Base-by-base conservation (phyloP, 176 grass and related monocot species). In the Ensete ventricosum region DNA sequence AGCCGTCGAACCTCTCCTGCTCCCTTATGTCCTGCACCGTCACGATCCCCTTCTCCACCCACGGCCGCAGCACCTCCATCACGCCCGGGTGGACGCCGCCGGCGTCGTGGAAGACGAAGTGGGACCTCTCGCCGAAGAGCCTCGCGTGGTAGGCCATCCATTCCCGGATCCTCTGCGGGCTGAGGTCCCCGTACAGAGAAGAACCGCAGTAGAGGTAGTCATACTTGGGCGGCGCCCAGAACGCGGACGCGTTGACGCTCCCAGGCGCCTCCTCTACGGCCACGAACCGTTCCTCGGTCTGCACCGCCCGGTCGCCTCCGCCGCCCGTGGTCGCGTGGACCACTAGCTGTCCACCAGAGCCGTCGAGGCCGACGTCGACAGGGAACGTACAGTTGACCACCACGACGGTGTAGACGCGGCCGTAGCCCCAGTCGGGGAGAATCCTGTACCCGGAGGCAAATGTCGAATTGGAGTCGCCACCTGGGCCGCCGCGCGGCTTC, bases 361-460 rank as follows among this genome's bases (percentile, higher is more conserved):
- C 83, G 77, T 55, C 73, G 59, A 85, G 34, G 77, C 88, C 90
- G 58, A 90, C 86, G 24, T 85, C 81, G 48, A 78, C 24, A 0
- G 84, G 88, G 78, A 96, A 96, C 0, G 86, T 91, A 79, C 92
- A 96, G 71, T 96, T 96, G 48, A 96, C 86, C 20, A 96, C 78
- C 51, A 96, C 87, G 52, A 73, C 78, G 12, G 86, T 92, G 87
- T 96, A 96, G 55, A 92, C 76, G 75, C 87, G 86, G 49, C 92
- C 92, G 62, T 96, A 96, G 16, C 92, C 92, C 92, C 92, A 96
- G 79, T 96, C 92, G 12, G 92, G 92, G 8, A 89, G 89, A 77
- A 96, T 91, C 79, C 80, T 82, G 81, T 85, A 89, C 13, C 60
- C 88, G 49, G 83, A 72, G 54, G 82, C 77, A 63, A 63, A 66